Evolutionary conservation across 1,284 basidiomycete genomes (phyloP).

Genomic region (Pisolithus thermaeus): DNA sequence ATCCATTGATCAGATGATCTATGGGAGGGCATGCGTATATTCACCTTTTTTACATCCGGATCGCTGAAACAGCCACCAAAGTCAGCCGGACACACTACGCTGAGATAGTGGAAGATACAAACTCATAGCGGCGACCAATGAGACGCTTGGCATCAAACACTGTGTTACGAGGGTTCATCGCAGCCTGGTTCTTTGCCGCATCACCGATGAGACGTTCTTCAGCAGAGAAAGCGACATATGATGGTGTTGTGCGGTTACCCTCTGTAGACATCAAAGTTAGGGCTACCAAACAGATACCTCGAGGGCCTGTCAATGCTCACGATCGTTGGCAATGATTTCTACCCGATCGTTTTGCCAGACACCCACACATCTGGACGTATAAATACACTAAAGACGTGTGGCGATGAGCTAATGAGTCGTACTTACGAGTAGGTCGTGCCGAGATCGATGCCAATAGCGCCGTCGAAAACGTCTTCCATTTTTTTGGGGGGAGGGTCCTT

Average conservation of each 20-base stretch:
- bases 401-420: slow-evolving; percentile 1
- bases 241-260: slow-evolving; percentile 98
- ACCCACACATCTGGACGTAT: slow-evolving; percentile 74
- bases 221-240: slow-evolving; percentile 97
- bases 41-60: slow-evolving; percentile 81
- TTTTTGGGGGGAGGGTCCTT: slow-evolving; percentile 41
- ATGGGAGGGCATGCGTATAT: background rate
- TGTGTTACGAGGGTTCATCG: slow-evolving; percentile 95
- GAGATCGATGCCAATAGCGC: slow-evolving; percentile 94
- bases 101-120: slow-evolving; percentile 25
- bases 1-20: slow-evolving; percentile 3
- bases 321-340: slow-evolving; percentile 97
- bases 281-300: slow-evolving; percentile 4
- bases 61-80: slow-evolving; percentile 42
- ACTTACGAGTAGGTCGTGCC: slow-evolving; percentile 87
- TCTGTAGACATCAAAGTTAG: slow-evolving; percentile 42
- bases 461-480: slow-evolving; percentile 94
- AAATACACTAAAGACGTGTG: slow-evolving; percentile 12
- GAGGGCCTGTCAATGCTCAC: slow-evolving; percentile 40
- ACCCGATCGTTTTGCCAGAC: slow-evolving; percentile 99
- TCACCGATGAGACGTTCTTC: slow-evolving; percentile 99
- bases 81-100: slow-evolving; percentile 9
- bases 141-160: slow-evolving; percentile 97
- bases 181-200: slow-evolving; percentile 96
- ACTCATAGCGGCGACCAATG: slow-evolving; percentile 95